Base-by-base conservation (phyloP, 1,139 yeast genomes). In the Nakaseomyces uthaithaninus region DNA sequence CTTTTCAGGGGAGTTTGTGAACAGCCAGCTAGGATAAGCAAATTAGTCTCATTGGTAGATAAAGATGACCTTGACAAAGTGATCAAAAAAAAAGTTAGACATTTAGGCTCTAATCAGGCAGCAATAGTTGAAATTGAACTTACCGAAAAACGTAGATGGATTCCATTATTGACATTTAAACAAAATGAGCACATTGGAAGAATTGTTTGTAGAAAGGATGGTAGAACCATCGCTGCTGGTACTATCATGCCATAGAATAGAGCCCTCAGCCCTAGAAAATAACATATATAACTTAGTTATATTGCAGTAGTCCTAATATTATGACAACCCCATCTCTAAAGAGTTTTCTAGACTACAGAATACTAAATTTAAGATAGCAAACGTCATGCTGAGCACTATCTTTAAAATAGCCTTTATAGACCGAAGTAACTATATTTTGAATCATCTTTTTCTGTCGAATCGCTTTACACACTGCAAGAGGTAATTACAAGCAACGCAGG, bases 141-240 rank as follows among this genome's bases (percentile, higher is more conserved):
- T 4, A 65, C 69, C 16, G 77, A 72, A 19, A 50, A 48, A 37
- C 55, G 51, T 71, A 69, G 42, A 47, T 65, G 71, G 30, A 61
- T 81, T 27, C 94, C 95, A 2, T 55, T 85, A 38, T 69, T 86
- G 23, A 68, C 70, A 17, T 80, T 72, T 51, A 64, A 64, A 10
- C 75, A 79, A 37, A 77, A 78, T 55, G 71, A 71, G 50, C 75
- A 75, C 30, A 65, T 91, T 37, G 95, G 96, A 2, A 72, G 95
- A 52, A 68, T 91, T 18, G 91, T 93, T 6, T 63, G 91, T 35
- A 77, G 98, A 55, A 77, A 81, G 52, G 95, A 85, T 51, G 96
- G 97, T 2, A 57, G 68, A 22, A 86, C 96, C 0, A 73, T 91
- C 37, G 97, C 94, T 8, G 95, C 96, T 0, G 97, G 97, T 22